phyloP scores from a whole-genome alignment of 2,329 filamentous ascomycete species.

The Ceratocystis cacaofunesta region DNA sequence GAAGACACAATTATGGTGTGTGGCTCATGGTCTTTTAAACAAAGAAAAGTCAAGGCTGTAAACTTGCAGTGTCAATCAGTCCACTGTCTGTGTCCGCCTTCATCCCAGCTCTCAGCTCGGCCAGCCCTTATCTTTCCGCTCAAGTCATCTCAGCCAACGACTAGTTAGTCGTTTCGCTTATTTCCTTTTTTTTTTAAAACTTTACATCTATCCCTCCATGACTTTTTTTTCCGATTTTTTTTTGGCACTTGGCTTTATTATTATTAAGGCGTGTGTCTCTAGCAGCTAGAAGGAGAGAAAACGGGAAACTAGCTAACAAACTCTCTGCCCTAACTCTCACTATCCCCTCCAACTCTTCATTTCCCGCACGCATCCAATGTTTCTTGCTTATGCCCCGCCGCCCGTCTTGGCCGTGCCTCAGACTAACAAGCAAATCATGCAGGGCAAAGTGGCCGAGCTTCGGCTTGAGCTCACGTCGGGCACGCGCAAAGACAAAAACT shows the following conservation, averaged over 20 bases:
- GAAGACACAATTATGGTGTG: too few relatives aligned
- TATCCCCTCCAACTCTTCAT: not conserved
- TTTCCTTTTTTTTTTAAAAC: not conserved
- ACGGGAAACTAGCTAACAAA: too few relatives aligned
- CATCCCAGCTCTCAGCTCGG: not conserved
- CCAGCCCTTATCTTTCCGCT: not conserved
- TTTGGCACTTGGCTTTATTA: too few relatives aligned
- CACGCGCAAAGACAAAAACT: conserved; percentile 97
- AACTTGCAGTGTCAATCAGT: not conserved
- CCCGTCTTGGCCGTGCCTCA: conserved; percentile 22
- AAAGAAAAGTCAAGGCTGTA: too few relatives aligned
- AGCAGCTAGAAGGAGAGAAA: too few relatives aligned
- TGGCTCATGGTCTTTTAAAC: too few relatives aligned
- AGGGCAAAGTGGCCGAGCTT: conserved; percentile 98
- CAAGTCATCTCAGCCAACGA: not conserved
- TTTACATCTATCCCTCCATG: not conserved
- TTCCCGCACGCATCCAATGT: conserved; percentile 27
- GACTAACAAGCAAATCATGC: conserved; percentile 31
- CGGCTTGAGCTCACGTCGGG: conserved; percentile 74
- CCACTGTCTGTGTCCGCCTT: not conserved
- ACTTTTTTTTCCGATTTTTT: too few relatives aligned
- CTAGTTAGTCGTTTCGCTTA: conserved; percentile 1
- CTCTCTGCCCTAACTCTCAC: too few relatives aligned
- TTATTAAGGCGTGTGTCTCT: too few relatives aligned
- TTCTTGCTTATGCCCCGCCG: conserved; percentile 36